Base-by-base conservation (phyloP, 345 rosid species). In the Linum usitatissimum region DNA sequence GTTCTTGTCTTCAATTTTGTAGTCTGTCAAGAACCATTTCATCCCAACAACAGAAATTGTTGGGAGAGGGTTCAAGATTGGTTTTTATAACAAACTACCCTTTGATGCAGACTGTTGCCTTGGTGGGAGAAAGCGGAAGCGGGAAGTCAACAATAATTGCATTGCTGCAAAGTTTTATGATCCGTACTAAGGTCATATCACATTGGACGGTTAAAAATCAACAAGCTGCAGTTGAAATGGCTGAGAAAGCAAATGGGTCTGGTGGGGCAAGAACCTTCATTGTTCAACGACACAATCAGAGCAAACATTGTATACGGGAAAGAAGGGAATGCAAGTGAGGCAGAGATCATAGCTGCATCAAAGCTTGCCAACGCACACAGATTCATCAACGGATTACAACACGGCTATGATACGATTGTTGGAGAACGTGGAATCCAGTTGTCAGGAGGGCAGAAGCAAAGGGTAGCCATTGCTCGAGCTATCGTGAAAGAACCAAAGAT, bases 81-180 rank as follows among this genome's bases (percentile, higher is more conserved):
- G 9, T 23, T 6, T 53, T 28, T 30, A 28, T 2, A 30, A 18
- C n/a, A n/a, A 3, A 21, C 28, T 23, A 17, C 55, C 14, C 8
- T 45, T 18, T n/a, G 20, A 3, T 60, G 60, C 68, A 85, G 91
- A 85, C 86, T 62, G 81, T 85, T 59, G 87, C 87, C 0, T 72
- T 85, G 23, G 91, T 85, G 15, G 87, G 91, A 76, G 91, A 83
- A 70, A 85, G 91, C 54, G 91, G 91, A 30, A 79, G 86, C 19
- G 87, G 91, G 53, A 85, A 85, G 66, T 83, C 87, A 1, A 83
- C 91, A 0, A 84, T 83, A 13, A 66, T 85, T 40, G 76, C 84
- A 4, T 71, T 85, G 69, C 42, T 83, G 59, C 84, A 80, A 62
- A 76, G 58, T 85, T 83, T 70, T 85, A 83, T 6, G 74, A 81